phyloP scores from a whole-genome alignment of 1,139 yeast species.

The Spathaspora sp. region DNA sequence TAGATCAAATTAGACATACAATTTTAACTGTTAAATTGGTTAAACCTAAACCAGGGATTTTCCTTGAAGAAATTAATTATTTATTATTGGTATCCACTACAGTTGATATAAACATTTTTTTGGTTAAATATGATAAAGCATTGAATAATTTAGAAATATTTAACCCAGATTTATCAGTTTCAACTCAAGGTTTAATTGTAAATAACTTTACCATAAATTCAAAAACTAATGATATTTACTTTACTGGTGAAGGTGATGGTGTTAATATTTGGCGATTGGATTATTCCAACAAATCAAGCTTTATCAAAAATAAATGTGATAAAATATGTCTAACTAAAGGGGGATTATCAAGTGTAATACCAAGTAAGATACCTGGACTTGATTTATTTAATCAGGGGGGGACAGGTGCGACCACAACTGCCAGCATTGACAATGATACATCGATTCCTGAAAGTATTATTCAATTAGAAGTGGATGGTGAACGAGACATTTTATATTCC shows the following conservation, averaged over 20 bases:
- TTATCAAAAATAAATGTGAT: constrained; percentile 83
- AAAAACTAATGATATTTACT: constrained; percentile 75
- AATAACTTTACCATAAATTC: constrained; percentile 61
- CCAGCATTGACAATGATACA: constrained; percentile 6
- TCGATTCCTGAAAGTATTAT: constrained; percentile 54
- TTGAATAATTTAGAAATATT: constrained; percentile 65
- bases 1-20: constrained; percentile 80
- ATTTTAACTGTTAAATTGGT: constrained; percentile 76
- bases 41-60: constrained; percentile 76
- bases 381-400: constrained; percentile 33
- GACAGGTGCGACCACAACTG: not conserved
- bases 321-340: constrained; percentile 78
- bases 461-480: constrained; percentile 72
- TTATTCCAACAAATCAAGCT: constrained; percentile 82
- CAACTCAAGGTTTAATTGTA: constrained; percentile 76
- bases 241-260: constrained; percentile 77
- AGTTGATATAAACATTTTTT: constrained; percentile 72
- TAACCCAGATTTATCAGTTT: constrained; percentile 80
- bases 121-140: constrained; percentile 56
- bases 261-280: constrained; percentile 83
- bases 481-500: constrained; percentile 76
- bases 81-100: constrained; percentile 79
- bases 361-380: constrained; percentile 49
- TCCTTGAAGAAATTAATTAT: constrained; percentile 73
- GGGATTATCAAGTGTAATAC: constrained; percentile 59